phyloP scores from a whole-genome alignment of 371 early-diverging fungal genomes.

The Synchytrium microbalum region DNA sequence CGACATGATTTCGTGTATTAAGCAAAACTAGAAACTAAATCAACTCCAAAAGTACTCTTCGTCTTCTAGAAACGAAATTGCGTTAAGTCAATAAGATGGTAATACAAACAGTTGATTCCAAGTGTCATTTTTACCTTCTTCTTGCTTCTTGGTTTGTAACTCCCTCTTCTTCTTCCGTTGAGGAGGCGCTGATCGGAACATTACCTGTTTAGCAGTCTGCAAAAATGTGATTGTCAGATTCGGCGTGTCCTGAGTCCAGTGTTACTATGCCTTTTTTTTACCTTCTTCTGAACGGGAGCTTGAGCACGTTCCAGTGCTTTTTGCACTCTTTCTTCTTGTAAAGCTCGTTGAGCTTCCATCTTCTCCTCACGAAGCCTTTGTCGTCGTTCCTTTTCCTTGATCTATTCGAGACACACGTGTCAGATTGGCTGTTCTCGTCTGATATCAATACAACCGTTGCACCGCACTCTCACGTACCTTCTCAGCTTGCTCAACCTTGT shows the following conservation, averaged over 20 bases:
- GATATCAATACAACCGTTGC: constrained; percentile 5
- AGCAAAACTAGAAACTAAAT: no score
- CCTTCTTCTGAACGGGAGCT: constrained; percentile 48
- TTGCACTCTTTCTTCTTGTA: constrained; percentile 42
- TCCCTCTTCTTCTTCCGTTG: constrained; percentile 37
- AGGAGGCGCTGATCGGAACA: constrained; percentile 43
- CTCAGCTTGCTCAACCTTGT: constrained; percentile 47
- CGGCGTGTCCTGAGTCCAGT: neutral
- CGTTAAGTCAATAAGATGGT: no score
- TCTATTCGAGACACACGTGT: constrained; percentile 12
- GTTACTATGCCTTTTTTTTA: neutral
- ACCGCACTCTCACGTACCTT: constrained; percentile 22
- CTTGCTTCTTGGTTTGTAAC: constrained; percentile 33
- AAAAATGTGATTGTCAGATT: neutral
- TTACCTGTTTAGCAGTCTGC: constrained; percentile 41
- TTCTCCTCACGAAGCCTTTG: constrained; percentile 41
- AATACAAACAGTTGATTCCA: no score
- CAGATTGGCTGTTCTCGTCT: no score
- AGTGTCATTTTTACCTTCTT: constrained; percentile 28
- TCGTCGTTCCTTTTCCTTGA: constrained; percentile 45
- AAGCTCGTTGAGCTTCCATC: constrained; percentile 29
- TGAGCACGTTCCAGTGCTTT: constrained; percentile 40
- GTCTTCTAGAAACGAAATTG: no score
- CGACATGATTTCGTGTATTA: no score
- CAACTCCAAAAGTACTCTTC: no score